Evolutionary conservation across 257 asterid species (phyloP).

Genomic region (Solanum medicagineum): DNA sequence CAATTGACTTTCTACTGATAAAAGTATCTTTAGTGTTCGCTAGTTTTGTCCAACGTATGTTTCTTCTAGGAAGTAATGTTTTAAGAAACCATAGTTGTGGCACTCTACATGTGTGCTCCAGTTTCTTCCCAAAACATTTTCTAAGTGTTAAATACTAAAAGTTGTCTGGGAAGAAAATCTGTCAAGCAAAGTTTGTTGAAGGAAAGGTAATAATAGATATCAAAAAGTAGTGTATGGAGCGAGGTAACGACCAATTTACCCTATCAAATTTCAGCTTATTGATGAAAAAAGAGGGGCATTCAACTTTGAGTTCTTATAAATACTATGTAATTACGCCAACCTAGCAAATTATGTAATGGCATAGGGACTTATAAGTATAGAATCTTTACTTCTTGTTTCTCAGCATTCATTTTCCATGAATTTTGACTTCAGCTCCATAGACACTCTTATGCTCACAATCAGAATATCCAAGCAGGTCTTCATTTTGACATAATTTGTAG

Average conservation of each 20-base stretch:
- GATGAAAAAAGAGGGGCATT: background rate
- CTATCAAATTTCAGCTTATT: background rate
- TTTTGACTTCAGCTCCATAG: background rate
- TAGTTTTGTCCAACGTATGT: background rate
- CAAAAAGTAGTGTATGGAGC: background rate
- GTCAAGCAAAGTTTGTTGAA: background rate
- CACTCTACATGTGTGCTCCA: background rate
- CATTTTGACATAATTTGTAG: slow-evolving; percentile 30
- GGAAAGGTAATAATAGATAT: background rate
- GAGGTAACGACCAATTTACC: background rate
- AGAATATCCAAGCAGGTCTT: slow-evolving; percentile 6
- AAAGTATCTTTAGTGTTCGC: background rate
- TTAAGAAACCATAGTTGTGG: background rate
- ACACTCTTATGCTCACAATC: background rate
- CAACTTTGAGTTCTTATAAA: background rate
- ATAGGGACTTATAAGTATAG: background rate
- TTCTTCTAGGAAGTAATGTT: background rate
- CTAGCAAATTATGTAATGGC: background rate
- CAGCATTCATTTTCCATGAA: background rate
- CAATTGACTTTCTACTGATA: background rate
- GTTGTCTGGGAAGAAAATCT: background rate
- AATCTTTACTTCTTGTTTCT: background rate
- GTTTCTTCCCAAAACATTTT: background rate
- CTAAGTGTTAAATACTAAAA: background rate
- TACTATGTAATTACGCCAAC: background rate